Evolutionary conservation across 345 rosid species (phyloP).

Genomic region (Durio zibethinus): DNA sequence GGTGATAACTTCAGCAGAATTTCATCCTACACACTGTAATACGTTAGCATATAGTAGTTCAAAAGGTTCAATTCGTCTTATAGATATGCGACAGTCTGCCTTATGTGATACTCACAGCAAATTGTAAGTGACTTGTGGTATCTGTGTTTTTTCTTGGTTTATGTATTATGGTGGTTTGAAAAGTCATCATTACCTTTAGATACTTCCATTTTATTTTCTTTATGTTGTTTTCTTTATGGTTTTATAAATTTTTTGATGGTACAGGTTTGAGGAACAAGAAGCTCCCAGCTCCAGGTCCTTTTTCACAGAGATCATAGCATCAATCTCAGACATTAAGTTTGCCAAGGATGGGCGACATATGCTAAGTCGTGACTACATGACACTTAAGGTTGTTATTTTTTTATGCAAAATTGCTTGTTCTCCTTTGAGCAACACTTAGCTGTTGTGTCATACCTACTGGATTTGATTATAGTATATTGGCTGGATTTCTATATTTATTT

Average conservation of each 20-base stretch:
- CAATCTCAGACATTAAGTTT: slow-evolving; percentile 94
- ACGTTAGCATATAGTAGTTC: slow-evolving; percentile 97
- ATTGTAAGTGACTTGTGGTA: slow-evolving; percentile 50
- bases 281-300: slow-evolving; percentile 90
- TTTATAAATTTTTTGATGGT: slow-evolving; percentile 20
- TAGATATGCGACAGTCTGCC: slow-evolving; percentile 98
- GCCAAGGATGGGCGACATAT: slow-evolving; percentile 84
- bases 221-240: not conserved
- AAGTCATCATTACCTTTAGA: not conserved
- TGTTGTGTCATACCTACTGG: not conserved
- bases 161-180: not conserved
- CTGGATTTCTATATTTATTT: not conserved
- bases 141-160: not conserved
- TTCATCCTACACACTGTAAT: slow-evolving; percentile 94
- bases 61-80: slow-evolving; percentile 90
- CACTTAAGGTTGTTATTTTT: slow-evolving; percentile 68
- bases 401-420: not conserved
- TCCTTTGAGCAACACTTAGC: slow-evolving; percentile 1
- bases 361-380: slow-evolving; percentile 99
- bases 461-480: not conserved
- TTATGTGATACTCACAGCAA: slow-evolving; percentile 90
- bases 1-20: slow-evolving; percentile 98
- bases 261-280: slow-evolving; percentile 96
- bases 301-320: slow-evolving; percentile 99
- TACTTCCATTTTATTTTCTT: not conserved